Conservation (phyloP, 2,329 filamentous ascomycete genomes). For the Epichloe sibirici region DNA sequence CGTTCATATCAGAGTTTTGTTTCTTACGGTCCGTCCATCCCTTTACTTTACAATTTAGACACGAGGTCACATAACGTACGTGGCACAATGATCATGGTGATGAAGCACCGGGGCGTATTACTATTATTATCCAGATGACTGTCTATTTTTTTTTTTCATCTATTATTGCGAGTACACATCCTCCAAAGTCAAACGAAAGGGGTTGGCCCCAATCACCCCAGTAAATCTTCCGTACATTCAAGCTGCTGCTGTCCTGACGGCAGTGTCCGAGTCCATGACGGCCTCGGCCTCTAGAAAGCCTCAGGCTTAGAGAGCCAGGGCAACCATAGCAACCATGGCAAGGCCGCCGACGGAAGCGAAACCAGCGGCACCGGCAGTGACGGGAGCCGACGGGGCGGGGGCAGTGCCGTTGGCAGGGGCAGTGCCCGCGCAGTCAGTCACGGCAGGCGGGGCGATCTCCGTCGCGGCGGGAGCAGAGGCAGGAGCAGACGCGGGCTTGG, state of each 20-base stretch:
- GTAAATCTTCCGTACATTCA: background rate
- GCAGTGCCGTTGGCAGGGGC: conserved; percentile 9
- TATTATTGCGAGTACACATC: background rate
- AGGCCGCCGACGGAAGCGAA: conserved; percentile 20
- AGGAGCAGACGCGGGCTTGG: background rate
- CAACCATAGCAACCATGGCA: conserved; percentile 21
- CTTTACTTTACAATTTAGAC: too few species aligned
- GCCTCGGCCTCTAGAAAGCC: background rate
- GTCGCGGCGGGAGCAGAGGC: conserved; percentile 3
- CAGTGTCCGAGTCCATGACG: background rate
- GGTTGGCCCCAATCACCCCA: conserved; percentile 5
- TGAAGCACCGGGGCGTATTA: conserved; percentile 7
- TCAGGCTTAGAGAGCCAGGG: conserved; percentile 23
- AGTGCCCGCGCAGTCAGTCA: conserved; percentile 4
- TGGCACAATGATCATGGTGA: background rate
- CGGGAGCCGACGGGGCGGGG: conserved; percentile 6
- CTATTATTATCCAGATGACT: conserved; percentile 14
- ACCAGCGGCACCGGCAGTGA: conserved; percentile 19
- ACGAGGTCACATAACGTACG: too few species aligned
- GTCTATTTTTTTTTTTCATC: conserved; percentile 6
- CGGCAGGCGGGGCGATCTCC: conserved; percentile 5
- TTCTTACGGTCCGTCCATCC: too few species aligned
- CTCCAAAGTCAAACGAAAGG: background rate
- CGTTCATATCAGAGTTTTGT: too few species aligned
- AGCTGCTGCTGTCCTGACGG: too few species aligned